Conservation (phyloP, 2,329 filamentous ascomycete species). For the Daldinia sp. region DNA sequence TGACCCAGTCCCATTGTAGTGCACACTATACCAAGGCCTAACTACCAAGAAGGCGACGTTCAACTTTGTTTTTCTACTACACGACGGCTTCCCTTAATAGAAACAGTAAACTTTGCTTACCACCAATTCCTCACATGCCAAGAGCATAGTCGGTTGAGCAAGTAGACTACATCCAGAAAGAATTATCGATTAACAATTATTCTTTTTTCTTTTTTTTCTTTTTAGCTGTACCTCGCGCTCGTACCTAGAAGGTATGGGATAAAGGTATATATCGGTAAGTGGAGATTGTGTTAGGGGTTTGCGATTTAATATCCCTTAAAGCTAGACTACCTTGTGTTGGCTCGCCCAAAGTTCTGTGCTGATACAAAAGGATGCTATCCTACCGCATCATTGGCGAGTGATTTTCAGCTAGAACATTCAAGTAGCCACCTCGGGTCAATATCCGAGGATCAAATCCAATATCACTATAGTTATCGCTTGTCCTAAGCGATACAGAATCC, state of each 20-base stretch:
- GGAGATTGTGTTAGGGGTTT: not conserved
- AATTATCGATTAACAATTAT: not conserved
- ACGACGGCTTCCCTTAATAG: not conserved
- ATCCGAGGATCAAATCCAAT: conserved; percentile 53
- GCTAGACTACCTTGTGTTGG: not conserved
- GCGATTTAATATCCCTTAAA: not conserved
- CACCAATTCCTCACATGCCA: not conserved
- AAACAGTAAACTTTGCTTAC: not conserved
- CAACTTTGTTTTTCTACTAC: not conserved
- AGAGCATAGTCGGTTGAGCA: not conserved
- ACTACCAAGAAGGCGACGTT: not conserved
- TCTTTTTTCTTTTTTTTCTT: too few relatives aligned
- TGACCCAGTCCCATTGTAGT: not conserved
- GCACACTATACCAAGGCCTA: not conserved
- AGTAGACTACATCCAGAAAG: not conserved
- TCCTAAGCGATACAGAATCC: conserved; percentile 36
- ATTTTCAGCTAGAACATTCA: conserved; percentile 45
- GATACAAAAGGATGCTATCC: conserved; percentile 2
- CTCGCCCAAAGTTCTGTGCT: not conserved
- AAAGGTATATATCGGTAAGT: not conserved
- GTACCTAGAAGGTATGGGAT: not conserved
- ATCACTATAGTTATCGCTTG: conserved; percentile 51
- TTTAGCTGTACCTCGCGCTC: not conserved
- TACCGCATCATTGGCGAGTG: conserved; percentile 33
- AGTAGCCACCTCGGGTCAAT: conserved; percentile 51